These are phyloP conservation scores for Tuber borchii DNA, from an alignment of 495 filamentous ascomycete genomes.

Conservation along the genomic window DNA sequence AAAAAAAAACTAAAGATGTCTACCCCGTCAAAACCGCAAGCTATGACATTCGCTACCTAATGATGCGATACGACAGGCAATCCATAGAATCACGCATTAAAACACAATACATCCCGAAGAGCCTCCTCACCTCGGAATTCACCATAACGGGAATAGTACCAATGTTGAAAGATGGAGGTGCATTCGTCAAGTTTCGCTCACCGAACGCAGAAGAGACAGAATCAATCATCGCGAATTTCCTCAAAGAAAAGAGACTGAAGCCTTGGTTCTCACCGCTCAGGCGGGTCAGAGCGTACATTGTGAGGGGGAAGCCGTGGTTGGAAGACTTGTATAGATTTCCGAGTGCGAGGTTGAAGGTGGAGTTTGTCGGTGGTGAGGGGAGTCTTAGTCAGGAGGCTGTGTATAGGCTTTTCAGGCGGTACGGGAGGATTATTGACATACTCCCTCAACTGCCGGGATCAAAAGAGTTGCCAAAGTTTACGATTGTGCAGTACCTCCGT, in stretches of 20 bases:
- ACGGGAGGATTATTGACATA: slow-evolving; percentile 83
- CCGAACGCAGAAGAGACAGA: slow-evolving; percentile 57
- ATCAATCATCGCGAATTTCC: slow-evolving; percentile 48
- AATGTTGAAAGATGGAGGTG: slow-evolving; percentile 82
- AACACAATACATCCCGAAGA: slow-evolving; percentile 54
- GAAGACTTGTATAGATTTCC: slow-evolving; percentile 86
- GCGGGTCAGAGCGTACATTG: slow-evolving; percentile 60
- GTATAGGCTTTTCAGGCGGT: slow-evolving; percentile 80
- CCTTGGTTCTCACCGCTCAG: slow-evolving; percentile 85
- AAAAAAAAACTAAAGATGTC: slow-evolving; percentile 53
- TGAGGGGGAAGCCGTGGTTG: slow-evolving; percentile 83
- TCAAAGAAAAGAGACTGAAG: slow-evolving; percentile 64
- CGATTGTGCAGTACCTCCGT: slow-evolving; percentile 65
- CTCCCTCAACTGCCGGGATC: slow-evolving; percentile 70
- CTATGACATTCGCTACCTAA: slow-evolving; percentile 54
- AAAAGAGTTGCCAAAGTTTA: slow-evolving; percentile 71
- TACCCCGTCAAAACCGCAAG: slow-evolving; percentile 71
- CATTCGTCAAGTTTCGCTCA: slow-evolving; percentile 75
- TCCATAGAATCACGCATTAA: slow-evolving; percentile 55
- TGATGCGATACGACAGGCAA: slow-evolving; percentile 59
- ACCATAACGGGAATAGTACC: slow-evolving; percentile 73
- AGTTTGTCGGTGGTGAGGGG: slow-evolving; percentile 67
- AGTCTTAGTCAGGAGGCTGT: slow-evolving; percentile 82
- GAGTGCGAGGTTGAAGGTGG: slow-evolving; percentile 64
- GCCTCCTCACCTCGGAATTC: slow-evolving; percentile 48